Percentiles rank a stretch among this genome's conserved stretches.
phyloP scores from a whole-genome alignment of 495 filamentous ascomycete genomes.

The Hypomontagnella submonticulosa region DNA sequence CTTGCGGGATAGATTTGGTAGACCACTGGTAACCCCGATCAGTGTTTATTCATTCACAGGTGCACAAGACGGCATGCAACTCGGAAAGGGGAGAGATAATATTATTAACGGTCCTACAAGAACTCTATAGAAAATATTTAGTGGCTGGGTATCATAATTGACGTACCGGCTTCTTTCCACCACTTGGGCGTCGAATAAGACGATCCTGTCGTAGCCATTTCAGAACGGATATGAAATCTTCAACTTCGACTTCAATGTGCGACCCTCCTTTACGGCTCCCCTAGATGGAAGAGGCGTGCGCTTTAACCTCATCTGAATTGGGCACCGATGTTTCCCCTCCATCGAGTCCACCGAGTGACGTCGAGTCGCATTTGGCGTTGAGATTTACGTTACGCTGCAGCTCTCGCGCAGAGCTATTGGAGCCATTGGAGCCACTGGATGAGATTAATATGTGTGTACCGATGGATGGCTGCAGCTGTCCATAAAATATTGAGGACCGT shows the following conservation, averaged over 20 bases:
- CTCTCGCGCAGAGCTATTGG: background rate
- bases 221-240: constrained; percentile 6
- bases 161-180: constrained; percentile 63
- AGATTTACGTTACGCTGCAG: constrained; percentile 30
- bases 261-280: background rate
- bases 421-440: background rate
- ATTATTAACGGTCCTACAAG: too few species aligned
- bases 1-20: constrained; percentile 74
- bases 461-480: constrained; percentile 22
- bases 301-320: constrained; percentile 24
- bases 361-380: constrained; percentile 28
- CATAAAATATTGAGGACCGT: background rate
- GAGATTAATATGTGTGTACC: background rate
- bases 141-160: background rate
- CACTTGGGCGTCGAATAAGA: constrained; percentile 59
- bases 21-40: constrained; percentile 43
- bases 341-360: constrained; percentile 30
- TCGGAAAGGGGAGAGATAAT: too few species aligned
- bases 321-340: constrained; percentile 30
- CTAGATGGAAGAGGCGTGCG: background rate
- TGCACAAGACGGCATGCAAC: too few species aligned
- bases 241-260: constrained; percentile 1
- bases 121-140: background rate
- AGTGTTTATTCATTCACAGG: background rate
- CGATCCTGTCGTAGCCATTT: constrained; percentile 26